Evolutionary conservation across 345 rosid genomes (phyloP), one percentile per base, ranked within the genome.

Genomic region (Stellera chamaejasme): DNA sequence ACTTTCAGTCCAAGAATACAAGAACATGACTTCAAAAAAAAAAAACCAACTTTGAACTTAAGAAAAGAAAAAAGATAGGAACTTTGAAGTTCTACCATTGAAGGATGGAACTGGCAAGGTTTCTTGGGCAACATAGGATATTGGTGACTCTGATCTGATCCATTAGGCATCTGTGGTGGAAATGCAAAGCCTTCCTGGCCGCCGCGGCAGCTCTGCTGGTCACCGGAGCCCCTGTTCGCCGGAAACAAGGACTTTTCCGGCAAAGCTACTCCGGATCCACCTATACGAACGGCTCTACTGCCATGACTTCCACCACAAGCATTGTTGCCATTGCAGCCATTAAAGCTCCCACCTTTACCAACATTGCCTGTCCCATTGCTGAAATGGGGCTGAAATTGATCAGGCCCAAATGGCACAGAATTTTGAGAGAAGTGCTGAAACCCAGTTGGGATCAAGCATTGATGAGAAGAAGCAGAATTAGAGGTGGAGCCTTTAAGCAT

Each of bases 41-140:
- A 14, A 45, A 14, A 13, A 19, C 9, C 26, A 6, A 13, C 6
- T 6, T 28, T 7, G 3, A 45, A 41, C 43, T 25, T 32, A 10
- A 36, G 14, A 26, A 39, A 25, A n/a, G 10, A 3, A 5, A 50
- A 23, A 2, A 12, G 32, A 16, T 1, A 3, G 4, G 26, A 13
- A 19, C 23, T 53, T 11, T 13, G 4, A 10, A 5, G 42, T 60
- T 52, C 45, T 70, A 85, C 92, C 77, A 61, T 66, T 26, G 82
- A 62, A 51, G 64, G 63, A 25, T 69, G 60, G 48, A 53, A 71
- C 13, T 68, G 70, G 59, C 54, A 54, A n/a, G 55, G 67, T 27
- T 63, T 74, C 64, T 60, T 64, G 9, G 66, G 88, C 48, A 72
- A 65, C 13, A 71, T 15, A 0, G 70, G 66, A 73, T 80, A 66